Percentiles rank a stretch among this genome's conserved stretches.
phyloP scores from a whole-genome alignment of 768 basidiomycete genomes.

The Suillus bovinus region DNA sequence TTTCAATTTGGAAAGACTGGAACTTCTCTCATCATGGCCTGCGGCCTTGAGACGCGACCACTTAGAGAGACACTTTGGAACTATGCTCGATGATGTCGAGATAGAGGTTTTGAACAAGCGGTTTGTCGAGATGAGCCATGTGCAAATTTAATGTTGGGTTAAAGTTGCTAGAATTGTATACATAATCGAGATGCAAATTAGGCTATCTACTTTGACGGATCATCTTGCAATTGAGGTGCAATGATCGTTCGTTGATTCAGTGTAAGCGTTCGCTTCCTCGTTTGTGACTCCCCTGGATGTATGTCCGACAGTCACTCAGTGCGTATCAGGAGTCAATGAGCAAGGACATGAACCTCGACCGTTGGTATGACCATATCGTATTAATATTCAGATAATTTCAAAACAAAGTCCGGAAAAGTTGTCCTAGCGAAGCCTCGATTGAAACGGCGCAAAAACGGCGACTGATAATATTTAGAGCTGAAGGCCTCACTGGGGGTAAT shows the following conservation, averaged over 20 bases:
- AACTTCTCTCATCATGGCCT: conserved; percentile 1
- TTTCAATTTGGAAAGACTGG: conserved; percentile 1
- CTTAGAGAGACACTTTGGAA: not conserved
- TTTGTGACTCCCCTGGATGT: not conserved
- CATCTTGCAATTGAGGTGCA: not conserved
- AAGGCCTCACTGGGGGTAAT: no score
- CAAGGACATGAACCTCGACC: not conserved
- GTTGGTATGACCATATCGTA: not conserved
- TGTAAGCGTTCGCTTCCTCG: not conserved
- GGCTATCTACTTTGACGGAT: not conserved
- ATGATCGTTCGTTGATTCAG: not conserved
- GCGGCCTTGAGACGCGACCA: conserved; percentile 1
- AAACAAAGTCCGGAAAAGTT: not conserved
- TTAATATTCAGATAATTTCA: no score
- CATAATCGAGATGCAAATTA: not conserved
- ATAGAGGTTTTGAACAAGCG: conserved; percentile 4
- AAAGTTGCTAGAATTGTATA: not conserved
- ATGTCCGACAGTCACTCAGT: not conserved
- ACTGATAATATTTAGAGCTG: no score
- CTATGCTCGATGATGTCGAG: conserved; percentile 1
- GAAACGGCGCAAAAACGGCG: no score
- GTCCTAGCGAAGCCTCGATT: not conserved
- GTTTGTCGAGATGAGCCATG: not conserved
- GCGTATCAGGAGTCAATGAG: not conserved
- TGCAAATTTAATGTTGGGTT: not conserved